Conservation (phyloP, 331 rosid species). For the Cucumis variabilis region DNA sequence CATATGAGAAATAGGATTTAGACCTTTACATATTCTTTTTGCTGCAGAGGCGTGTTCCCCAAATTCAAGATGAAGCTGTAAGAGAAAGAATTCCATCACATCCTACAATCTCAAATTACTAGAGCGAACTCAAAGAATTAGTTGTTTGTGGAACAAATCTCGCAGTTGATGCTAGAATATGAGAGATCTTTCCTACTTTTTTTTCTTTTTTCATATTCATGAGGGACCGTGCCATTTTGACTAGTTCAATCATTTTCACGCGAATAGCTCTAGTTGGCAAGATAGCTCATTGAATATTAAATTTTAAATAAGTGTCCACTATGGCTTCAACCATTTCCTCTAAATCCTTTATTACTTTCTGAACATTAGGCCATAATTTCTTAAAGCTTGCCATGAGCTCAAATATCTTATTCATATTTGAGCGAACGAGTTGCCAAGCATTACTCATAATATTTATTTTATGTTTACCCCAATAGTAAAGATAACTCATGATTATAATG, state of each 20-base stretch:
- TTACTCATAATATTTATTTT: too few species aligned
- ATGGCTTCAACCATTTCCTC: neutral
- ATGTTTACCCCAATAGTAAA: neutral
- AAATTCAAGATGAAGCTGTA: conserved; percentile 82
- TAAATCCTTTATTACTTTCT: neutral
- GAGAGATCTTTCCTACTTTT: neutral
- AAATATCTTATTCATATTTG: neutral
- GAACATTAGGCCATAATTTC: neutral
- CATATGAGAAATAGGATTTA: conserved; percentile 34
- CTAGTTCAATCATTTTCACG: too few species aligned
- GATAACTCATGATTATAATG: neutral
- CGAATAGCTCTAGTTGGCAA: neutral
- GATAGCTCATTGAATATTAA: too few species aligned
- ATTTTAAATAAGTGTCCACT: too few species aligned
- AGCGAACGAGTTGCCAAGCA: neutral
- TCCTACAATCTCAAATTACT: neutral
- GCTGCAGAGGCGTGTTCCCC: conserved; percentile 63
- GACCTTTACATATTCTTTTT: conserved; percentile 71
- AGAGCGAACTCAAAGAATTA: conserved; percentile 4
- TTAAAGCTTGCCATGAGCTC: neutral
- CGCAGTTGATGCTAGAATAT: neutral
- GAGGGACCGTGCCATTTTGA: neutral
- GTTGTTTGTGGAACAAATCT: conserved; percentile 1
- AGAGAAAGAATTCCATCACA: conserved; percentile 10
- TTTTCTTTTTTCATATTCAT: too few species aligned